Conservation (phyloP, 352 stramenopile genomes). For the Globisporangium sylvaticum region DNA sequence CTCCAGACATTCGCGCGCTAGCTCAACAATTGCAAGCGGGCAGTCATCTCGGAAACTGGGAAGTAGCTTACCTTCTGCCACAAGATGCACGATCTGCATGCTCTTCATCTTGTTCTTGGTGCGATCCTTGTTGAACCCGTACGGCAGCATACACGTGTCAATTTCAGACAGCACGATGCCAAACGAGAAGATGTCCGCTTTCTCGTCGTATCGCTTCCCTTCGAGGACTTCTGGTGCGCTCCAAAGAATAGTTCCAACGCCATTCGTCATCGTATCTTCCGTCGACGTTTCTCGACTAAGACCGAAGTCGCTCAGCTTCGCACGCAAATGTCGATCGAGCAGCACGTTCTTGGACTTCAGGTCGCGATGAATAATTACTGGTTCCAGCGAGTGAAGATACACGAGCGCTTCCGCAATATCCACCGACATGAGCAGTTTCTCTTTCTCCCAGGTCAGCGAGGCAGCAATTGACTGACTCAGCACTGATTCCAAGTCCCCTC, state of each 20-base stretch:
- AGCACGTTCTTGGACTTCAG: slow-evolving; percentile 77
- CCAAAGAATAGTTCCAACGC: slow-evolving; percentile 72
- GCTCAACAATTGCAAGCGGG: slow-evolving; percentile 39
- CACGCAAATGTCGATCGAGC: slow-evolving; percentile 50
- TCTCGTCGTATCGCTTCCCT: slow-evolving; percentile 72
- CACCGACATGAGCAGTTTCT: slow-evolving; percentile 55
- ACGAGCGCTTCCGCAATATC: slow-evolving; percentile 69
- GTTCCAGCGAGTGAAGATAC: slow-evolving; percentile 66
- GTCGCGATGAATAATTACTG: slow-evolving; percentile 66
- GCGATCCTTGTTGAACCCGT: slow-evolving; percentile 54
- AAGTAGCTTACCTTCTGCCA: slow-evolving; percentile 70
- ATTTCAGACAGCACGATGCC: slow-evolving; percentile 75
- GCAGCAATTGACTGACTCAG: slow-evolving; percentile 36
- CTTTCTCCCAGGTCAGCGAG: slow-evolving; percentile 45
- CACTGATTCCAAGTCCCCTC: slow-evolving; percentile 60
- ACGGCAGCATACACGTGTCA: slow-evolving; percentile 68
- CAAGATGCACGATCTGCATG: slow-evolving; percentile 82
- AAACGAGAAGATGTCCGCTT: slow-evolving; percentile 76
- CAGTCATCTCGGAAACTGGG: slow-evolving; percentile 70
- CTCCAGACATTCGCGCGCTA: slow-evolving; percentile 59
- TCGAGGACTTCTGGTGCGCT: slow-evolving; percentile 66
- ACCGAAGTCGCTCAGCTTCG: slow-evolving; percentile 75
- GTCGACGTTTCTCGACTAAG: slow-evolving; percentile 59
- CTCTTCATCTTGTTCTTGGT: slow-evolving; percentile 65
- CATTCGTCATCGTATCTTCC: slow-evolving; percentile 77